Evolutionary conservation across 768 basidiomycete species (phyloP).

Genomic region (Termitomyces sp.): DNA sequence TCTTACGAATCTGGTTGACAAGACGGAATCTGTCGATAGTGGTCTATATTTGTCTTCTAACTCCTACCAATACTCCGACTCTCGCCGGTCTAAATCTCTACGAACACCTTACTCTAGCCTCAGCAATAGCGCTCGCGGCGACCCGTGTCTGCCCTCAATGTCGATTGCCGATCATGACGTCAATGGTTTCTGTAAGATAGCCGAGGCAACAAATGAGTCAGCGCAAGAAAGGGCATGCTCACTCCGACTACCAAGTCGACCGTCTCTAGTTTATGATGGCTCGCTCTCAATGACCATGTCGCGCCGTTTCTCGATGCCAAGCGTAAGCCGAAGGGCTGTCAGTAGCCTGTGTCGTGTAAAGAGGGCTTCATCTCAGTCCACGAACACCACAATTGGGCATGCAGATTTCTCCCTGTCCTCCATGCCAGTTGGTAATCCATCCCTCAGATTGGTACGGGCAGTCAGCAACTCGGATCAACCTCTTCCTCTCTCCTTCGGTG

Average conservation of each 20-base stretch:
- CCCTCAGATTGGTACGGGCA: constrained; percentile 19
- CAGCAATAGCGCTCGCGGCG: background rate
- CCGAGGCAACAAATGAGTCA: background rate
- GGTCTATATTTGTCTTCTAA: constrained; percentile 14
- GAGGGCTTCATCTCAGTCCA: constrained; percentile 16
- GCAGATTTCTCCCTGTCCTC: constrained; percentile 11
- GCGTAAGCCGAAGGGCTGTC: constrained; percentile 12
- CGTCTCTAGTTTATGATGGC: constrained; percentile 14
- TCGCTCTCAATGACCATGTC: constrained; percentile 1
- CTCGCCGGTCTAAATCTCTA: constrained; percentile 9
- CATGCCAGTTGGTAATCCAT: constrained; percentile 13
- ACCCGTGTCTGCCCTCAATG: constrained; percentile 13
- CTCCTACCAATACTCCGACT: constrained; percentile 14
- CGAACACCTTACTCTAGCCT: constrained; percentile 9
- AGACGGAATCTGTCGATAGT: constrained; percentile 13
- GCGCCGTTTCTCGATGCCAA: constrained; percentile 27
- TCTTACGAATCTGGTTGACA: constrained; percentile 14
- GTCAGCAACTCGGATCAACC: constrained; percentile 11
- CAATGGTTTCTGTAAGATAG: constrained; percentile 2
- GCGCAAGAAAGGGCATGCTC: constrained; percentile 8
- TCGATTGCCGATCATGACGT: constrained; percentile 11
- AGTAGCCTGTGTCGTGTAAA: constrained; percentile 11
- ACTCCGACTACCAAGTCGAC: constrained; percentile 12
- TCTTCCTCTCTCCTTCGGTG: constrained; percentile 14
- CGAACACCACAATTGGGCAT: constrained; percentile 15